Conservation (phyloP, 2,329 filamentous ascomycete species). For the Curvularia hawaiiensis region DNA sequence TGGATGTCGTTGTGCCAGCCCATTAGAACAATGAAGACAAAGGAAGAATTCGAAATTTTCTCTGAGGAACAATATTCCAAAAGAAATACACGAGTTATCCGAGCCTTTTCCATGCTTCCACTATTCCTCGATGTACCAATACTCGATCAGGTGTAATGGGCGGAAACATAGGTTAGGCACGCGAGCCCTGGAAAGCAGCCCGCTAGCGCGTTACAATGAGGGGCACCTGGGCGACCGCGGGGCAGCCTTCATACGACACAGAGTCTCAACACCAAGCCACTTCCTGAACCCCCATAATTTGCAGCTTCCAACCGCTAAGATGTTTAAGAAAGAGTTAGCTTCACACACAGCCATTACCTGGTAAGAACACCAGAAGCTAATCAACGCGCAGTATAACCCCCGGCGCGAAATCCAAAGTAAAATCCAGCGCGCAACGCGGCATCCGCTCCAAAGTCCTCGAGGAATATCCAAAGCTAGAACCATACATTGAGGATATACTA, state of each 20-base stretch:
- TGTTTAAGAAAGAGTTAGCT: conserved; percentile 47
- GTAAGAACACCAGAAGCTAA: conserved; percentile 3
- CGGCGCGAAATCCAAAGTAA: conserved; percentile 91
- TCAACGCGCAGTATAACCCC: conserved; percentile 65
- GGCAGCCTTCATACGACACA: conserved; percentile 8
- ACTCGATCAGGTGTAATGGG: too few species aligned
- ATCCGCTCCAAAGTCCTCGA: conserved; percentile 82
- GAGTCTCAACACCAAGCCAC: conserved; percentile 13
- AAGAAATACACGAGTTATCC: too few species aligned
- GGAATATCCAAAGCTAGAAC: conserved; percentile 83
- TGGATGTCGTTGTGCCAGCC: neutral
- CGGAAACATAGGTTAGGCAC: neutral
- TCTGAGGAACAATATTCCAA: too few species aligned
- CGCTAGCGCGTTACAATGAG: conserved; percentile 16
- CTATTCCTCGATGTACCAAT: too few species aligned
- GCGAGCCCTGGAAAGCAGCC: conserved; percentile 2
- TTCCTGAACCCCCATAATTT: conserved; percentile 1
- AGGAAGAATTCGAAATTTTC: too few species aligned
- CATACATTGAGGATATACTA: conserved; percentile 90
- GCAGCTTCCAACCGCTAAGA: conserved; percentile 20
- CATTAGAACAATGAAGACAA: too few species aligned
- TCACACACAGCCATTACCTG: neutral
- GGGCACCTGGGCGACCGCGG: conserved; percentile 13
- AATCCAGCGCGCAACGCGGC: conserved; percentile 89
- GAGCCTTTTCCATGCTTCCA: too few species aligned